Evolutionary conservation across 2,329 filamentous ascomycete genomes (phyloP), one percentile per base, ranked within the genome.

Genomic region (Alternaria panax): DNA sequence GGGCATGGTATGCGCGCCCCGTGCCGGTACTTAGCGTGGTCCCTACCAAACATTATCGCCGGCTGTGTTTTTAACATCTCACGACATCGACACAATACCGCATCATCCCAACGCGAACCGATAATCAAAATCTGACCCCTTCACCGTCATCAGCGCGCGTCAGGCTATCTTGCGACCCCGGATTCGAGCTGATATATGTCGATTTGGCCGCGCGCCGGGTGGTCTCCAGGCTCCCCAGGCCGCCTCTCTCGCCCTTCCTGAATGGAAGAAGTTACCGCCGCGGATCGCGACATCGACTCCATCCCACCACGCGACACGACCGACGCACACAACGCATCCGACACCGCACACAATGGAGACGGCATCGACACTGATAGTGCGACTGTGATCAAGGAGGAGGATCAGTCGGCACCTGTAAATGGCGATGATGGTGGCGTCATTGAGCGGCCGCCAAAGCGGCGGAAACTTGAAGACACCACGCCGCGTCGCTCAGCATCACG

Each of bases 391-490:
- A 71, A 73, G 42, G 51, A 63, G 28, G 73, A 75, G 43, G 65
- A 72, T 22, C 66, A 57, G 14, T 50, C 42, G 51, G 57, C 55
- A 20, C 25, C 53, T 47, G 59, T 59, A 25, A 67, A 66, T 55
- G 67, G 57, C 41, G 64, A 70, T 30, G 67, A 72, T 59, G 69
- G 62, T 55, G 63, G 60, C 66, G 65, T 60, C 70, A 65, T 58
- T 7, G 65, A 72, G 68, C 70, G 77, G 28, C 72, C 77, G 25
- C 78, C 82, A 16, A 93, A 93, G 78, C 87, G 90, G 74, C 88
- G 88, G 63, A 88, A 88, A 75, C 76, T 81, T 34, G 76, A 77
- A 41, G 75, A 80, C 63, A 60, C 71, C 54, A 72, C 73, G 16
- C 69, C 70, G 47, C 68, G 71, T 50, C 75, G 74, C 52, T 75